Percentiles rank a stretch among this genome's conserved stretches.
Evolutionary conservation across 805 yeast species (phyloP).

Genomic region (Kazachstania kunashirensis): DNA sequence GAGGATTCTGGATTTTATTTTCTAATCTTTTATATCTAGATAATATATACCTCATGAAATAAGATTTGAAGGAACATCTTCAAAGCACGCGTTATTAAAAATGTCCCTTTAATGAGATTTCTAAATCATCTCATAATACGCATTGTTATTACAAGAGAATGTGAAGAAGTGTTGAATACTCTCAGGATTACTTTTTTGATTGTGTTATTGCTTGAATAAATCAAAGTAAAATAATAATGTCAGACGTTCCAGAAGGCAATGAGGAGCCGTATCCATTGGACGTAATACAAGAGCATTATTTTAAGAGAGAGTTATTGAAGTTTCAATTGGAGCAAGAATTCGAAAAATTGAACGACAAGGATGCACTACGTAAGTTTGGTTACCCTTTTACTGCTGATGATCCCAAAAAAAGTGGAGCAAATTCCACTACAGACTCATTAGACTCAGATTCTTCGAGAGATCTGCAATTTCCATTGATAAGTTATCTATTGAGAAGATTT

Average conservation of each 20-base stretch:
- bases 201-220: neutral
- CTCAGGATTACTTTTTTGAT: neutral
- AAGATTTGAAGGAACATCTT: too few species aligned
- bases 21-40: too few species aligned
- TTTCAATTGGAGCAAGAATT: constrained; percentile 57
- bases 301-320: constrained; percentile 71
- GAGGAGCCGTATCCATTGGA: constrained; percentile 24
- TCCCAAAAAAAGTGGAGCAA: constrained; percentile 27
- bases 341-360: constrained; percentile 44
- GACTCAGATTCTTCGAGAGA: neutral
- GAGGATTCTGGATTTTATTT: too few species aligned
- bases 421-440: neutral
- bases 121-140: too few species aligned
- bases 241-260: neutral
- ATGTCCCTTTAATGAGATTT: too few species aligned
- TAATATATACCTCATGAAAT: too few species aligned
- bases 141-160: too few species aligned
- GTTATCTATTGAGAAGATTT: constrained; percentile 55
- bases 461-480: constrained; percentile 53
- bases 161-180: too few species aligned
- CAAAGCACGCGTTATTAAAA: too few species aligned
- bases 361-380: constrained; percentile 63
- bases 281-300: constrained; percentile 73
- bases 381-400: constrained; percentile 54
- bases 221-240: neutral